Conservation (phyloP, 129 eudicot genomes). For the Arctium lappa region DNA sequence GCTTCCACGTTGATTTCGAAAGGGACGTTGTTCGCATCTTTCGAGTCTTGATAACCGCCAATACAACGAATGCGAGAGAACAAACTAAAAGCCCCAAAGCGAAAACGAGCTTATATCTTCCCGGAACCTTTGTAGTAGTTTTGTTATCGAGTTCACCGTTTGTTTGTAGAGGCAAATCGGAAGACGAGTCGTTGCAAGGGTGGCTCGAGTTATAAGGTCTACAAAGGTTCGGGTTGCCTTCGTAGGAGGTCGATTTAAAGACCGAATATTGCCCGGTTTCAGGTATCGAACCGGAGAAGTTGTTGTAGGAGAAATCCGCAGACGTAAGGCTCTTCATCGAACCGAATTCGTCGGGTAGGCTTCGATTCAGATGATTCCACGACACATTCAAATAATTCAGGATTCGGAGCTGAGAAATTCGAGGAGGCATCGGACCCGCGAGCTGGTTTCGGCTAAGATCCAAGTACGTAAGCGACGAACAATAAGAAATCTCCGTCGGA, state of each 20-base stretch:
- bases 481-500: conserved; percentile 46
- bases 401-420: conserved; percentile 51
- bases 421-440: conserved; percentile 54
- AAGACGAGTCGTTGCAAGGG: conserved; percentile 44
- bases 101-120: conserved; percentile 53
- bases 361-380: conserved; percentile 49
- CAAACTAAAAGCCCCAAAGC: conserved; percentile 63
- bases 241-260: conserved; percentile 51
- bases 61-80: conserved; percentile 46
- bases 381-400: conserved; percentile 66
- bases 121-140: conserved; percentile 46
- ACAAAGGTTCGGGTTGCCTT: conserved; percentile 62
- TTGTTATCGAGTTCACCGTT: conserved; percentile 28
- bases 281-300: conserved; percentile 61
- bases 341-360: conserved; percentile 51
- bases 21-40: conserved; percentile 20
- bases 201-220: conserved; percentile 29
- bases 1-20: conserved; percentile 51
- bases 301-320: conserved; percentile 67
- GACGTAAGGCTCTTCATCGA: conserved; percentile 72
- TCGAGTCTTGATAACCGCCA: conserved; percentile 63
- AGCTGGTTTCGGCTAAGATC: conserved; percentile 65
- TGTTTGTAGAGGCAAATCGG: conserved; percentile 14
- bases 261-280: conserved; percentile 53
- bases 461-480: conserved; percentile 45